A percentile compares a stretch with the other conserved stretches of the same genome.
Evolutionary conservation across 768 basidiomycete genomes (phyloP).

Genomic region (Lactarius hengduanensis): DNA sequence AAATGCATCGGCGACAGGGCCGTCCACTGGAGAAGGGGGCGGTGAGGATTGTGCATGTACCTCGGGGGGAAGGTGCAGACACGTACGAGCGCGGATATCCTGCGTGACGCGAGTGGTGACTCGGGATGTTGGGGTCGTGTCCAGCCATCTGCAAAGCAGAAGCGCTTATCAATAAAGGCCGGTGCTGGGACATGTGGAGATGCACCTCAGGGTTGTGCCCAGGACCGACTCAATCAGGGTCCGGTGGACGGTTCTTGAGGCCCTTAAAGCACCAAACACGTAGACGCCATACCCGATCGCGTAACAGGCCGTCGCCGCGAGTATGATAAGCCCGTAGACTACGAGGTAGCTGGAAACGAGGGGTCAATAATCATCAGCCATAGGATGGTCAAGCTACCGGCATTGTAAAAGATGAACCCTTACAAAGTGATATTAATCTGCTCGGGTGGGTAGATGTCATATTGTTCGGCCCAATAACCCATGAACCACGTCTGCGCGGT

Average conservation of each 20-base stretch:
- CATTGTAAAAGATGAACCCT: constrained; percentile 15
- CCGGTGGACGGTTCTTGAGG: constrained; percentile 53
- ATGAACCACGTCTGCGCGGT: constrained; percentile 43
- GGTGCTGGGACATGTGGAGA: constrained; percentile 31
- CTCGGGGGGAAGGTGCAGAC: background rate
- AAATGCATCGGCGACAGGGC: constrained; percentile 33
- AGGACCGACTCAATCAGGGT: constrained; percentile 53
- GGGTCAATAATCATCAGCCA: background rate
- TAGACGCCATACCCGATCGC: constrained; percentile 39
- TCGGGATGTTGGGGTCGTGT: constrained; percentile 51
- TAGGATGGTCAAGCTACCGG: too few relatives aligned
- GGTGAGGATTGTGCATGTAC: background rate
- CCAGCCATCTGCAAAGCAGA: constrained; percentile 43
- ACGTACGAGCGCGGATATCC: constrained; percentile 49
- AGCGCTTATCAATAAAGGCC: background rate
- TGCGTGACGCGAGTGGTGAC: constrained; percentile 66
- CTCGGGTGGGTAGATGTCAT: constrained; percentile 36
- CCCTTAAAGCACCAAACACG: constrained; percentile 48
- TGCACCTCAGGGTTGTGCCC: constrained; percentile 60
- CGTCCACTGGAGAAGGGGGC: constrained; percentile 36
- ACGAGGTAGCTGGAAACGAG: constrained; percentile 45
- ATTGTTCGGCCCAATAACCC: constrained; percentile 47
- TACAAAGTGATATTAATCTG: constrained; percentile 40
- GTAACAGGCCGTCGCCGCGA: constrained; percentile 37
- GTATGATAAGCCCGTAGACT: constrained; percentile 41